Percentiles rank a stretch among this genome's conserved stretches.
Conservation (phyloP, 352 stramenopile genomes). For the Aphanomyces euteiches region DNA sequence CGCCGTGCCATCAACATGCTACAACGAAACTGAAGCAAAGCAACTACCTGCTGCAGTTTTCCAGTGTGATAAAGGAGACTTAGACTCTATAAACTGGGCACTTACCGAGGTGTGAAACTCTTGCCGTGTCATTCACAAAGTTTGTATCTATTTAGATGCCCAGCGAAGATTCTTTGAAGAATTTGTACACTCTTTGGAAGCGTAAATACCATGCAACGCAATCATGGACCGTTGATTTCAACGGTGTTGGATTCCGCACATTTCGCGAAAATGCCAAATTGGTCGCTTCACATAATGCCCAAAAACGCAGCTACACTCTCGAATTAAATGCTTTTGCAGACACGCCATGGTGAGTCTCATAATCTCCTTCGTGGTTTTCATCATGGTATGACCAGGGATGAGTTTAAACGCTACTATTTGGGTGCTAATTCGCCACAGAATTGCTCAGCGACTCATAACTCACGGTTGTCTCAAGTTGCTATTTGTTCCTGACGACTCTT, state of each 20-base stretch:
- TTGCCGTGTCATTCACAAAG: neutral
- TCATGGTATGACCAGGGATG: slow-evolving; percentile 38
- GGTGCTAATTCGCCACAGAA: slow-evolving; percentile 48
- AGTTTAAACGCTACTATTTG: slow-evolving; percentile 72
- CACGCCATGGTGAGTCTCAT: slow-evolving; percentile 48
- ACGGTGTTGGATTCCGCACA: slow-evolving; percentile 26
- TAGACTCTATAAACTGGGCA: slow-evolving; percentile 35
- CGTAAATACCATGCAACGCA: slow-evolving; percentile 36
- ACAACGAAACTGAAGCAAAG: slow-evolving; percentile 58
- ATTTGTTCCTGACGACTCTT: neutral
- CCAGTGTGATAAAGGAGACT: slow-evolving; percentile 49
- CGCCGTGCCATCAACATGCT: slow-evolving; percentile 77
- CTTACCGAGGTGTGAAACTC: slow-evolving; percentile 32
- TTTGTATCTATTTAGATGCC: neutral
- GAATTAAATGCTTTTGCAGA: slow-evolving; percentile 78
- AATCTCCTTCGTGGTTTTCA: neutral
- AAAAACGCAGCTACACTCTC: slow-evolving; percentile 52
- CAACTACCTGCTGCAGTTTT: slow-evolving; percentile 70
- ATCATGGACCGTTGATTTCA: too few species aligned
- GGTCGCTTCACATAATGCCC: slow-evolving; percentile 59
- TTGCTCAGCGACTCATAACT: slow-evolving; percentile 57
- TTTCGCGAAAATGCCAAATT: slow-evolving; percentile 60
- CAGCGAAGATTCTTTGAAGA: neutral
- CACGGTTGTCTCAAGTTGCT: slow-evolving; percentile 22
- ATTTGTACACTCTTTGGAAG: slow-evolving; percentile 57